These are phyloP conservation scores for Hysterangium stoloniferum DNA, from an alignment of 768 basidiomycete species.

Conservation along the genomic window DNA sequence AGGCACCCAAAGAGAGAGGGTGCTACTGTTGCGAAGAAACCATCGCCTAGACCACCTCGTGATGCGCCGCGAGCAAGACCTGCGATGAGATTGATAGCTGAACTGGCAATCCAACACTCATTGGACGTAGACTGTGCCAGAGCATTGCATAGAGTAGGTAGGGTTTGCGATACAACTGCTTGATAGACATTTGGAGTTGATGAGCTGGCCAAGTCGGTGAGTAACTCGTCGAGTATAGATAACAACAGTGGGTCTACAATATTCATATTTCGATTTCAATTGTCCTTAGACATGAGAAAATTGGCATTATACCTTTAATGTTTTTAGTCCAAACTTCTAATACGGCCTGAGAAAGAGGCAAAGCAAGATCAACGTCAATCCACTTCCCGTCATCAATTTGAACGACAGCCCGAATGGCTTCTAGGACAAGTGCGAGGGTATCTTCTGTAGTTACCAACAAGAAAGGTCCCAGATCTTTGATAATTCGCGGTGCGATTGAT, in stretches of 20 bases:
- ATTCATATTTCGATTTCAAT: slow-evolving; percentile 3
- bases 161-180: slow-evolving; percentile 59
- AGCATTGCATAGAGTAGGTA: slow-evolving; percentile 64
- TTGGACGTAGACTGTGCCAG: slow-evolving; percentile 49
- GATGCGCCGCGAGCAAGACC: slow-evolving; percentile 63
- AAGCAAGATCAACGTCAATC: slow-evolving; percentile 60
- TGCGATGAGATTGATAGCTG: slow-evolving; percentile 76
- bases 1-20: slow-evolving; percentile 69
- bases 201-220: slow-evolving; percentile 61
- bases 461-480: slow-evolving; percentile 79
- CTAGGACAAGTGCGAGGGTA: slow-evolving; percentile 79
- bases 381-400: slow-evolving; percentile 66
- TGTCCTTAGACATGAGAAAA: slow-evolving; percentile 1
- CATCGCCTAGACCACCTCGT: slow-evolving; percentile 61
- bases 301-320: slow-evolving; percentile 55
- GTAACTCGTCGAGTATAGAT: slow-evolving; percentile 76
- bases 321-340: slow-evolving; percentile 84
- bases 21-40: slow-evolving; percentile 71
- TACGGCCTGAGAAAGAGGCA: slow-evolving; percentile 54
- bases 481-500: slow-evolving; percentile 65
- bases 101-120: slow-evolving; percentile 69
- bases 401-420: slow-evolving; percentile 74
- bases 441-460: slow-evolving; percentile 76
- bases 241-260: slow-evolving; percentile 78
- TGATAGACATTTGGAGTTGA: slow-evolving; percentile 56